These are phyloP conservation scores for Lasiodiplodia theobromae DNA, from an alignment of 2,329 filamentous ascomycete species.

Conservation along the genomic window DNA sequence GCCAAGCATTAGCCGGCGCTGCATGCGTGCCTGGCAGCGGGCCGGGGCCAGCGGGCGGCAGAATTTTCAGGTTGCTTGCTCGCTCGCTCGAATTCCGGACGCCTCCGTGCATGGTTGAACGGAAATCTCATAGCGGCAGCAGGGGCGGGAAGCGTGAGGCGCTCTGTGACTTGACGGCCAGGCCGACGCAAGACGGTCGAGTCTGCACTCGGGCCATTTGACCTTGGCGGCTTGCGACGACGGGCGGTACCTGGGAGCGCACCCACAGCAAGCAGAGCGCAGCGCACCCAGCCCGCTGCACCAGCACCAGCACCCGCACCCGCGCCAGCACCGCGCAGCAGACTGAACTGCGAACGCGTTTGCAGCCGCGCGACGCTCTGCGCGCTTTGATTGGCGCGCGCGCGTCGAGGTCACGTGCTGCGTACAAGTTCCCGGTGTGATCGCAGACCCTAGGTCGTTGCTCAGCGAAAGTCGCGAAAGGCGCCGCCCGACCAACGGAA, in stretches of 20 bases:
- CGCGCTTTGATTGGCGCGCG: not conserved
- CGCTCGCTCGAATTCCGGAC: conserved; percentile 15
- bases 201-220: not conserved
- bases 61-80: conserved; percentile 2
- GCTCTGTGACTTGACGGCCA: not conserved
- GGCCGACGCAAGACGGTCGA: conserved; percentile 9
- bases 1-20: conserved; percentile 16
- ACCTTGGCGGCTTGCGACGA: conserved; percentile 14
- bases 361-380: not conserved
- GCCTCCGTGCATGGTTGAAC: conserved; percentile 20
- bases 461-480: conserved; percentile 15
- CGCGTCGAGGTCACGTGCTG: conserved; percentile 16
- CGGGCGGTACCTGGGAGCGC: not conserved
- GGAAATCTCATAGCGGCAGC: conserved; percentile 5
- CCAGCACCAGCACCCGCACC: not conserved
- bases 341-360: not conserved
- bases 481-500: conserved; percentile 5
- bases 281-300: not conserved
- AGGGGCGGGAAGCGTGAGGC: conserved; percentile 12
- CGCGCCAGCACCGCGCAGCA: not conserved
- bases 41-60: conserved; percentile 12
- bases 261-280: not conserved
- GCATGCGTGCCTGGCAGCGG: conserved; percentile 24
- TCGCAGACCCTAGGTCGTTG: conserved; percentile 1
- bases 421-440: not conserved